A percentile compares a stretch with the other conserved stretches of the same genome.
Conservation (phyloP, 2,329 filamentous ascomycete genomes). For the Trichoderma arundinaceum region DNA sequence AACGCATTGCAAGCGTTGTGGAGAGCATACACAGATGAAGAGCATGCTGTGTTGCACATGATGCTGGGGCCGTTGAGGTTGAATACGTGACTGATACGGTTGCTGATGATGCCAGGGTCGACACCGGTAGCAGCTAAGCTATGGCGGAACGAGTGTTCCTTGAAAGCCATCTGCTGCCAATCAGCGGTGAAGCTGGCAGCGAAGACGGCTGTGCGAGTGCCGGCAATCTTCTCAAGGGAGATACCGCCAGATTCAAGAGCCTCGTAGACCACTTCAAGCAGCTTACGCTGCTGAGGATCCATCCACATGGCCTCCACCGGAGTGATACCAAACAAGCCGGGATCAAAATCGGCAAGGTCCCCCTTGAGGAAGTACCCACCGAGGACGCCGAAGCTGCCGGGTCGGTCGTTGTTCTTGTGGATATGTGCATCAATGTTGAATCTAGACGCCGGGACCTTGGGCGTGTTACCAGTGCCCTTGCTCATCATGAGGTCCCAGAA, state of each 20-base stretch:
- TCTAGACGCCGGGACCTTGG: constrained; percentile 34
- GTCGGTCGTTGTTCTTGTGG: constrained; percentile 45
- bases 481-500: constrained; percentile 34
- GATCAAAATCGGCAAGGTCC: constrained; percentile 44
- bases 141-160: constrained; percentile 26
- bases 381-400: constrained; percentile 34
- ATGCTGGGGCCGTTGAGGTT: constrained; percentile 46
- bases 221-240: constrained; percentile 38
- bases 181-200: constrained; percentile 12
- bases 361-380: constrained; percentile 41
- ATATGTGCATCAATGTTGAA: constrained; percentile 38
- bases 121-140: constrained; percentile 38
- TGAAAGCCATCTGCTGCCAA: constrained; percentile 23
- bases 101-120: constrained; percentile 45
- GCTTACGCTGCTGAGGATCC: constrained; percentile 51
- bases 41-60: constrained; percentile 47
- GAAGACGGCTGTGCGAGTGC: constrained; percentile 32
- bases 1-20: constrained; percentile 39
- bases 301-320: constrained; percentile 48
- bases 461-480: constrained; percentile 11
- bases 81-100: constrained; percentile 47
- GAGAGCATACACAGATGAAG: constrained; percentile 42
- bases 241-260: constrained; percentile 48
- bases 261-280: constrained; percentile 51
- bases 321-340: constrained; percentile 48